Percentiles rank a stretch among this genome's conserved stretches.
Evolutionary conservation across 306 rosid genomes (phyloP).

Genomic region (Dryas octopetala): DNA sequence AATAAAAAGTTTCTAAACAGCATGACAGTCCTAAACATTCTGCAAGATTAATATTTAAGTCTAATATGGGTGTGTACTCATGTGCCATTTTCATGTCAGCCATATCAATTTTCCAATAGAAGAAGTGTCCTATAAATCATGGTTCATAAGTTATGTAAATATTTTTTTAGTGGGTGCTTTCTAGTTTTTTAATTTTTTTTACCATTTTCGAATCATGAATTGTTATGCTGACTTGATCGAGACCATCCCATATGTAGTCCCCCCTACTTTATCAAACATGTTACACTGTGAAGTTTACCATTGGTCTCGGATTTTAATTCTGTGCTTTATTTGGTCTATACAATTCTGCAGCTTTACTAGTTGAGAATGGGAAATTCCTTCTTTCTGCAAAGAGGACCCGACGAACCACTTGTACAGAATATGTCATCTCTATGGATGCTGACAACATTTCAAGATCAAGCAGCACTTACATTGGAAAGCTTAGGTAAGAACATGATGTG

Average conservation of each 20-base stretch:
- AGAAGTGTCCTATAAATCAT: neutral
- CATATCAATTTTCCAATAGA: neutral
- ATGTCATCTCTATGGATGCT: conserved; percentile 89
- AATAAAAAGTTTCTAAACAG: neutral
- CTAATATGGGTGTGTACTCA: too few species aligned
- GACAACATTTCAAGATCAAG: conserved; percentile 84
- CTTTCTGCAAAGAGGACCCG: conserved; percentile 87
- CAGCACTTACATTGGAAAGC: conserved; percentile 83
- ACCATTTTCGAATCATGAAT: neutral
- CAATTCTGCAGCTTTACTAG: conserved; percentile 63
- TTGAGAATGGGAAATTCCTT: conserved; percentile 89
- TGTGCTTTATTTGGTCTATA: neutral
- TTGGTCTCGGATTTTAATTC: neutral
- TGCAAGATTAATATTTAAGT: conserved; percentile 6
- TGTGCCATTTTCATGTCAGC: neutral
- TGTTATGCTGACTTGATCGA: neutral
- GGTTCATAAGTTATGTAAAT: neutral
- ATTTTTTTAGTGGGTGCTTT: neutral
- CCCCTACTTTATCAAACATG: neutral
- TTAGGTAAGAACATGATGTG: conserved; percentile 44
- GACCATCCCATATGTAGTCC: neutral
- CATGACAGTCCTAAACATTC: neutral
- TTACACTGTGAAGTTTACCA: neutral
- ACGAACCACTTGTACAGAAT: conserved; percentile 89
- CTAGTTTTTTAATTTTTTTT: neutral